Evolutionary conservation across 768 basidiomycete genomes (phyloP).

Genomic region (Tulasnella sp.): DNA sequence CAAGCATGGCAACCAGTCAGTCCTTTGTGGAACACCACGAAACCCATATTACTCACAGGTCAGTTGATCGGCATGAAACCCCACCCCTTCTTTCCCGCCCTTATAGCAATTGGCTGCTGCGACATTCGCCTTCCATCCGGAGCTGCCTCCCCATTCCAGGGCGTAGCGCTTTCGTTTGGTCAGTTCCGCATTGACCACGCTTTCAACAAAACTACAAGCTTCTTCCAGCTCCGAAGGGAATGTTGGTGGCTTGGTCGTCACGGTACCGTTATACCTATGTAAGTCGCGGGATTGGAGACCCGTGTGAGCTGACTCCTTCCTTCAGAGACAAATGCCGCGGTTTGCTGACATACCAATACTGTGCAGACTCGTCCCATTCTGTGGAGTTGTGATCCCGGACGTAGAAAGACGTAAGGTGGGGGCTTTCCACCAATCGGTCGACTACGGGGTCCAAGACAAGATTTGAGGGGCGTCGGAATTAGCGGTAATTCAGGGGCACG

Average conservation of each 20-base stretch:
- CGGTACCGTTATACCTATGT: constrained; percentile 72
- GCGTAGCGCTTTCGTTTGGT: constrained; percentile 50
- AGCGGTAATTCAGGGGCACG: not conserved
- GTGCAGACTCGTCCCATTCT: constrained; percentile 64
- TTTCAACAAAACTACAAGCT: constrained; percentile 63
- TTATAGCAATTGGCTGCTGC: constrained; percentile 78
- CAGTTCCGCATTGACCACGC: constrained; percentile 63
- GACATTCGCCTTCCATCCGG: constrained; percentile 69
- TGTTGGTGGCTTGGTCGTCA: constrained; percentile 44
- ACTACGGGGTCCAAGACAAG: constrained; percentile 26
- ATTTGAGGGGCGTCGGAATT: not conserved
- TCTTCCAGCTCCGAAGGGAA: constrained; percentile 71
- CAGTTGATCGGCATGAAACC: constrained; percentile 59
- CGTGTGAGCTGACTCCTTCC: not conserved
- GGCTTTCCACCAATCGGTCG: constrained; percentile 73
- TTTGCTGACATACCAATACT: constrained; percentile 50
- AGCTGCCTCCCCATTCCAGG: constrained; percentile 54
- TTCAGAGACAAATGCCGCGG: not conserved
- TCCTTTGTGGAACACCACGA: not conserved
- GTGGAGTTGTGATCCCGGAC: constrained; percentile 38
- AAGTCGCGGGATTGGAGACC: not conserved
- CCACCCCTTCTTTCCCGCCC: constrained; percentile 73
- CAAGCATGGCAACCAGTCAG: not conserved
- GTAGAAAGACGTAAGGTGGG: constrained; percentile 75
- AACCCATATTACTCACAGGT: constrained; percentile 16